A percentile compares a stretch with the other conserved stretches of the same genome.
These are phyloP conservation scores for Diplodia mutila DNA, from an alignment of 2,329 filamentous ascomycete species.

Conservation along the genomic window DNA sequence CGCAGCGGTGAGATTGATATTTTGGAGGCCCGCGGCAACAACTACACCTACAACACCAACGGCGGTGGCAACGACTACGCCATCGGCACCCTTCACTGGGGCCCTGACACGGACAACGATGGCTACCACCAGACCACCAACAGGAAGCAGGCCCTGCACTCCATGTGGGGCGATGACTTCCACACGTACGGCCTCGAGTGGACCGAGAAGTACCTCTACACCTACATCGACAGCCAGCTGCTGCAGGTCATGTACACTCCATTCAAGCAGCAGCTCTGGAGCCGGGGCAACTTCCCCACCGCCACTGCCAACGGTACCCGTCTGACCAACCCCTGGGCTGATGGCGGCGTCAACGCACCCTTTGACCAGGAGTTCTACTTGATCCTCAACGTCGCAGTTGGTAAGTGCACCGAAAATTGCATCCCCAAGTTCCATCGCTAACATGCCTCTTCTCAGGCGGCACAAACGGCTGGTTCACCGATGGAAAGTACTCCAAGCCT, in stretches of 20 bases:
- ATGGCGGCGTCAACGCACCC: constrained; percentile 41
- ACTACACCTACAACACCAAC: constrained; percentile 37
- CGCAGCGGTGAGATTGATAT: constrained; percentile 60
- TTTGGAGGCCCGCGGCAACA: constrained; percentile 55
- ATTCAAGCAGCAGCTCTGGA: constrained; percentile 39
- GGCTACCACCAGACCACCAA: constrained; percentile 37
- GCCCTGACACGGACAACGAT: constrained; percentile 35
- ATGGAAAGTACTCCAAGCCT: constrained; percentile 25
- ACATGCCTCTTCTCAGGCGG: constrained; percentile 1
- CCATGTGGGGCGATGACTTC: constrained; percentile 45
- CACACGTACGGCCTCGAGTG: constrained; percentile 61
- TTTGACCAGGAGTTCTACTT: constrained; percentile 49
- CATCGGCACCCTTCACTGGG: constrained; percentile 56
- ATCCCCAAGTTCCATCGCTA: not conserved
- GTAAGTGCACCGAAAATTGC: not conserved
- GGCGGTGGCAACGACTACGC: constrained; percentile 49
- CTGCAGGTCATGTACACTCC: constrained; percentile 29
- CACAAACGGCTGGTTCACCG: constrained; percentile 23
- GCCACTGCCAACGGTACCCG: constrained; percentile 41
- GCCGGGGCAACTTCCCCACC: constrained; percentile 43
- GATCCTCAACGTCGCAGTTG: constrained; percentile 46
- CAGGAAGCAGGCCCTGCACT: constrained; percentile 24
- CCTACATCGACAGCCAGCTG: constrained; percentile 50
- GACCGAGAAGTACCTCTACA: constrained; percentile 58
- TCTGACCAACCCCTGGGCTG: constrained; percentile 43